Percentiles rank a stretch among this genome's conserved stretches.
Evolutionary conservation across 805 yeast genomes (phyloP).

Genomic region (Ogataea trehaloabstinens): DNA sequence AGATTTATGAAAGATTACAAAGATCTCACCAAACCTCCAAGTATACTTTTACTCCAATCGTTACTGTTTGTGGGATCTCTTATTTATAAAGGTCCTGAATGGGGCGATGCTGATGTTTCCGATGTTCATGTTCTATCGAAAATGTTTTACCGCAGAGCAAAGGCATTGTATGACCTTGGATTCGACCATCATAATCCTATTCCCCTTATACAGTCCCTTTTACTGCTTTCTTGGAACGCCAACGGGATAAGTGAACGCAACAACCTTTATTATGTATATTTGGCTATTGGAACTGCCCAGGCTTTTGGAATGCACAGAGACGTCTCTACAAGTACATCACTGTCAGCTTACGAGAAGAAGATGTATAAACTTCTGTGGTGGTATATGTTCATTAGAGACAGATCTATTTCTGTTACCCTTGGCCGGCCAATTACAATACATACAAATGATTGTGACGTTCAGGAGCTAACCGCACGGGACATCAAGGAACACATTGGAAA

Average conservation of each 20-base stretch:
- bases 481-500: slow-evolving; percentile 38
- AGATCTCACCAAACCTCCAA: slow-evolving; percentile 57
- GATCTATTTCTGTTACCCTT: slow-evolving; percentile 42
- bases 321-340: slow-evolving; percentile 3
- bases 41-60: slow-evolving; percentile 57
- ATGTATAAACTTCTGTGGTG: slow-evolving; percentile 19
- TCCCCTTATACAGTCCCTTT: slow-evolving; percentile 54
- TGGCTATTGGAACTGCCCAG: slow-evolving; percentile 67
- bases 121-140: slow-evolving; percentile 40
- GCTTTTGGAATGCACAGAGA: slow-evolving; percentile 70
- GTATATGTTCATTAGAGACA: slow-evolving; percentile 15
- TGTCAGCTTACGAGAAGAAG: slow-evolving; percentile 18
- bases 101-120: slow-evolving; percentile 47
- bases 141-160: slow-evolving; percentile 38
- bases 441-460: slow-evolving; percentile 71
- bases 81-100: slow-evolving; percentile 50
- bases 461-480: slow-evolving; percentile 63
- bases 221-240: slow-evolving; percentile 71
- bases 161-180: slow-evolving; percentile 64
- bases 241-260: slow-evolving; percentile 63
- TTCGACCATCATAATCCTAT: slow-evolving; percentile 65
- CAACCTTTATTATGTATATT: slow-evolving; percentile 67
- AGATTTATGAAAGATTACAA: slow-evolving; percentile 58
- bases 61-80: slow-evolving; percentile 65
- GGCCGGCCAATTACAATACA: slow-evolving; percentile 72